Percentiles rank a stretch among this genome's conserved stretches.
These are phyloP conservation scores for Protomyces inouyei DNA, from an alignment of 1,139 yeast genomes.

Conservation along the genomic window DNA sequence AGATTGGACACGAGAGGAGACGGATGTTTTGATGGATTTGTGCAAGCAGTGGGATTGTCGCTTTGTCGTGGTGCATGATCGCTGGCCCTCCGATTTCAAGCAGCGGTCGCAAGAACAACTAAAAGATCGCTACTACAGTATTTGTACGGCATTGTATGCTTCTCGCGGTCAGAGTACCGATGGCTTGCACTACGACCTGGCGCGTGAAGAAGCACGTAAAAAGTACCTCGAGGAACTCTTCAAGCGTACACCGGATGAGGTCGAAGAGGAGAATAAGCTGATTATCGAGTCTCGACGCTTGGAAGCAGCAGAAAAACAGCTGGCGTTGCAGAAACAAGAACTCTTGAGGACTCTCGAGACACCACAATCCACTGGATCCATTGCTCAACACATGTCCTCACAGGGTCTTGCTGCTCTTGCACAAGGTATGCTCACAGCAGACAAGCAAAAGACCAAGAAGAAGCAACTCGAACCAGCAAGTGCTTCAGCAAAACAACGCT, in stretches of 20 bases:
- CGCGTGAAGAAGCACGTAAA: constrained; percentile 71
- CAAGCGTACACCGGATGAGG: constrained; percentile 87
- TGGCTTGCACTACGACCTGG: constrained; percentile 55
- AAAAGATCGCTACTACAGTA: constrained; percentile 70
- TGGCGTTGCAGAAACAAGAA: constrained; percentile 76
- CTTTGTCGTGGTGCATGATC: constrained; percentile 79
- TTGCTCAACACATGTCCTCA: constrained; percentile 73
- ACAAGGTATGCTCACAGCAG: constrained; percentile 70
- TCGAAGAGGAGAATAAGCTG: constrained; percentile 93
- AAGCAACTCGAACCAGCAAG: constrained; percentile 34
- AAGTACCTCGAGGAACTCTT: constrained; percentile 70
- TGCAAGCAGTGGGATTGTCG: constrained; percentile 72
- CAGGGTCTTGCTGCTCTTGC: constrained; percentile 87
- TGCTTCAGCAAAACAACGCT: constrained; percentile 37
- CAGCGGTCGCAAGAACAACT: constrained; percentile 58
- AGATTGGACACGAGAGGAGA: constrained; percentile 74
- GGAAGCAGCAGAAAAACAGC: constrained; percentile 87
- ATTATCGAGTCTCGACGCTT: constrained; percentile 89
- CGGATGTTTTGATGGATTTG: constrained; percentile 65
- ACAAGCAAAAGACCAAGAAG: constrained; percentile 59
- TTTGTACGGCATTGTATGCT: constrained; percentile 48
- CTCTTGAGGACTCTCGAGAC: constrained; percentile 75
- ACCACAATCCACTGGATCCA: constrained; percentile 75
- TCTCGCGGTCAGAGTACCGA: constrained; percentile 39
- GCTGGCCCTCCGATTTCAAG: constrained; percentile 48